phyloP scores from a whole-genome alignment of 2,329 filamentous ascomycete genomes.

The Claviceps sp. region DNA sequence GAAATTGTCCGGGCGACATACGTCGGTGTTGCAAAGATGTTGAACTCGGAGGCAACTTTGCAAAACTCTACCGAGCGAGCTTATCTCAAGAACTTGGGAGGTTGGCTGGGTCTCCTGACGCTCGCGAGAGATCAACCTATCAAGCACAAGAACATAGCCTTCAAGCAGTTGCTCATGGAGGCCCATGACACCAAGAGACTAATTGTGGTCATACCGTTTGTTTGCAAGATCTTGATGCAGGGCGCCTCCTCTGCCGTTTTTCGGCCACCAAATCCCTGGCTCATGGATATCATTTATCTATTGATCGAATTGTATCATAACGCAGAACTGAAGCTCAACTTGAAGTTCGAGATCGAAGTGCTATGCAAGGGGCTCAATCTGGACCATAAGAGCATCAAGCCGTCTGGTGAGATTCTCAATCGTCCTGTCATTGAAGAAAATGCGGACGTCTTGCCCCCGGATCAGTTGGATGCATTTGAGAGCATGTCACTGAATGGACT shows the following conservation, averaged over 20 bases:
- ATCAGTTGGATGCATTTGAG: conserved; percentile 69
- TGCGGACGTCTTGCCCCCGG: conserved; percentile 45
- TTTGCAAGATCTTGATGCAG: conserved; percentile 87
- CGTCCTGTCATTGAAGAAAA: conserved; percentile 52
- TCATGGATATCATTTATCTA: conserved; percentile 88
- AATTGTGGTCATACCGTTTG: conserved; percentile 88
- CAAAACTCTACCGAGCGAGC: conserved; percentile 72
- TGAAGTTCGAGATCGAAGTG: conserved; percentile 98
- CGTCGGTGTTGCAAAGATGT: conserved; percentile 67
- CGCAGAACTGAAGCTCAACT: conserved; percentile 85
- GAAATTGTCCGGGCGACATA: conserved; percentile 93
- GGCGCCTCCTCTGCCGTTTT: conserved; percentile 79
- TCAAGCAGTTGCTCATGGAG: conserved; percentile 89
- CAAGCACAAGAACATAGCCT: conserved; percentile 91
- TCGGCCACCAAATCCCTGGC: conserved; percentile 88
- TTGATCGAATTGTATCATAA: conserved; percentile 89
- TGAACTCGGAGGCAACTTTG: conserved; percentile 82
- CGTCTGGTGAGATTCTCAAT: conserved; percentile 74
- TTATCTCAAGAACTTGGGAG: conserved; percentile 84
- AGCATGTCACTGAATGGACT: conserved; percentile 68
- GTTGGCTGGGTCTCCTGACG: conserved; percentile 87
- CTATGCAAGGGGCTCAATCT: conserved; percentile 83
- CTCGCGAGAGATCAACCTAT: conserved; percentile 90
- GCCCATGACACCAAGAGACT: conserved; percentile 86
- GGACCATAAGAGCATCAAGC: conserved; percentile 86